Conservation (phyloP, 202 grass and related monocot species). For the Brachypodium distachyon region DNA sequence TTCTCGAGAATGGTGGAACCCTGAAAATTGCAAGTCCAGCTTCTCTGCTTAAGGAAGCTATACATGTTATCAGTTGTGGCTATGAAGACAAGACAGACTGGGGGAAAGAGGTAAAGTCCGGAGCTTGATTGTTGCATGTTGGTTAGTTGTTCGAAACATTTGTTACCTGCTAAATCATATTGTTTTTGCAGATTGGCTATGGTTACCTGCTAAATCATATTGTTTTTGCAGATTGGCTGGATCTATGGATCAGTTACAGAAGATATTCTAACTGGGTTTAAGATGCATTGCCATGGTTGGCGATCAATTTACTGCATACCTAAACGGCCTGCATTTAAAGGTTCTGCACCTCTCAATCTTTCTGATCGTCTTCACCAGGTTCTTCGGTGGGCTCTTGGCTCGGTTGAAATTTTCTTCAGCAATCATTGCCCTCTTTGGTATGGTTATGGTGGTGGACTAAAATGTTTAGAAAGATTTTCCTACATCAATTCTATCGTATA, state of each 20-base stretch:
- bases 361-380: constrained; percentile 87
- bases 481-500: constrained; percentile 89
- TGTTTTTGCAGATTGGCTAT: too few species aligned
- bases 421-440: constrained; percentile 93
- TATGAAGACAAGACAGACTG: constrained; percentile 94
- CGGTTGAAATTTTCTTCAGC: constrained; percentile 93
- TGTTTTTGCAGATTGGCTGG: constrained; percentile 72
- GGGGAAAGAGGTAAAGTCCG: constrained; percentile 56
- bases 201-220: too few species aligned
- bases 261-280: constrained; percentile 91
- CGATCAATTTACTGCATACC: constrained; percentile 81
- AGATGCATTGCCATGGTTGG: constrained; percentile 91
- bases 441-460: constrained; percentile 72
- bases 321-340: constrained; percentile 59
- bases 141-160: neutral
- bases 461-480: constrained; percentile 71
- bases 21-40: constrained; percentile 66
- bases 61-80: constrained; percentile 83
- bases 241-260: constrained; percentile 90
- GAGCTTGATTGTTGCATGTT: neutral
- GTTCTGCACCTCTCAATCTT: constrained; percentile 84
- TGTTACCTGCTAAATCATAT: constrained; percentile 1
- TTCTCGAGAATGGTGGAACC: constrained; percentile 84
- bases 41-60: constrained; percentile 81
- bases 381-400: constrained; percentile 75